Percentiles rank a stretch among this genome's conserved stretches.
phyloP scores from a whole-genome alignment of 1,284 basidiomycete genomes.

The Naganishia albida region DNA sequence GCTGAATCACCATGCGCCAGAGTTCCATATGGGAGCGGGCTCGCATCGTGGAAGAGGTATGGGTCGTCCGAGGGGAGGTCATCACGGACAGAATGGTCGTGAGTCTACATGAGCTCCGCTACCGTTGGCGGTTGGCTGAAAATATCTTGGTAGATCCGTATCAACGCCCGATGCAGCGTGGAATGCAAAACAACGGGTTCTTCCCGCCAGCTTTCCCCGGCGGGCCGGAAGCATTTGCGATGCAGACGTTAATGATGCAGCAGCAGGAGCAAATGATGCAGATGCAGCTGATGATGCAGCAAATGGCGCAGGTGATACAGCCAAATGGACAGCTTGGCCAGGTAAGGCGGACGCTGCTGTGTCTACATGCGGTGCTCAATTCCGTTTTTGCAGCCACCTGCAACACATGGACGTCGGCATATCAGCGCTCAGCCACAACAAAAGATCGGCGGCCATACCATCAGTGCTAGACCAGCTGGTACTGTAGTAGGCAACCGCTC shows the following conservation, averaged over 20 bases:
- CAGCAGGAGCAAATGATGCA: constrained; percentile 56
- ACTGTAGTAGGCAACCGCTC: constrained; percentile 44
- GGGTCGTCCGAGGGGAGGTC: constrained; percentile 6
- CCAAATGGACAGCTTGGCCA: constrained; percentile 1
- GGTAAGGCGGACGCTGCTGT: constrained; percentile 5
- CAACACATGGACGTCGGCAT: constrained; percentile 24
- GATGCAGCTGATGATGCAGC: constrained; percentile 54
- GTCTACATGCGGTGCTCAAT: constrained; percentile 12
- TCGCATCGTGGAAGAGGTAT: constrained; percentile 34
- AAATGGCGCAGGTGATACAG: constrained; percentile 46
- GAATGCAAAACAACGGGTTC: constrained; percentile 17
- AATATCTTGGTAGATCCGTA: constrained; percentile 9
- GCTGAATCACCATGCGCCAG: constrained; percentile 33
- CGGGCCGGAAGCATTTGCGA: constrained; percentile 33
- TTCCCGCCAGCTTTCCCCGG: constrained; percentile 22
- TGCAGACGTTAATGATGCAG: constrained; percentile 55
- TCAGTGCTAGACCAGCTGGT: constrained; percentile 38
- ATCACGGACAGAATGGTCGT: constrained; percentile 4
- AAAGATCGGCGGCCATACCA: constrained; percentile 33
- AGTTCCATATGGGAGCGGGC: constrained; percentile 37
- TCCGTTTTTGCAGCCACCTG: constrained; percentile 21
- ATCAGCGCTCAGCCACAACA: constrained; percentile 35
- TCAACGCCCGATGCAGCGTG: constrained; percentile 16
- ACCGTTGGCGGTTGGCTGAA: neutral
- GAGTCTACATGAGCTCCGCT: neutral